Percentiles rank a stretch among this genome's conserved stretches.
Conservation (phyloP, 192 early-diverging fungal species). For the Umbelopsis sp. region DNA sequence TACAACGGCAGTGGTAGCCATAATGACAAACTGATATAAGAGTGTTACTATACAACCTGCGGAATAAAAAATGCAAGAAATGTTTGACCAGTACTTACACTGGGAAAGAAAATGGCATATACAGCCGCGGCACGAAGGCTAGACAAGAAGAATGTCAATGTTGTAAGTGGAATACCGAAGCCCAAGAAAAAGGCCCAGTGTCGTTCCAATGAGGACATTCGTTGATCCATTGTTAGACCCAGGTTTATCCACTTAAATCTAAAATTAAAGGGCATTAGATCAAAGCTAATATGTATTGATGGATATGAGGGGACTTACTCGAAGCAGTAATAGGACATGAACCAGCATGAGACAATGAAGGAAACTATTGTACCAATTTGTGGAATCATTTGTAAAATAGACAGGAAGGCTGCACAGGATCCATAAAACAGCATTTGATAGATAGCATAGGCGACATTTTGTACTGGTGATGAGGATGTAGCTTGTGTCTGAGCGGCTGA, state of each 20-base stretch:
- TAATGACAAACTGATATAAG: constrained; percentile 29
- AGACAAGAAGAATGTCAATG: constrained; percentile 35
- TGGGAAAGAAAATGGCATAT: constrained; percentile 35
- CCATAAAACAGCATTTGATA: constrained; percentile 31
- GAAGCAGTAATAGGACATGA: constrained; percentile 40
- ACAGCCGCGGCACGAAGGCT: constrained; percentile 24
- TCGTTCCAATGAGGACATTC: constrained; percentile 28
- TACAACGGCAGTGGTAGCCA: constrained; percentile 30
- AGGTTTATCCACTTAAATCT: constrained; percentile 35
- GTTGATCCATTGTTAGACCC: constrained; percentile 31
- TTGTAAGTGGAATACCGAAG: constrained; percentile 36
- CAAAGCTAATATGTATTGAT: neutral
- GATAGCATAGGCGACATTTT: constrained; percentile 18
- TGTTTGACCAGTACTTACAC: constrained; percentile 23
- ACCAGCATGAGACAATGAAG: constrained; percentile 24
- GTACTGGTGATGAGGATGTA: constrained; percentile 3
- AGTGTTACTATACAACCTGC: neutral
- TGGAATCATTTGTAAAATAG: constrained; percentile 25
- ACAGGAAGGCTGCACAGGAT: constrained; percentile 24
- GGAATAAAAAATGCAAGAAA: neutral
- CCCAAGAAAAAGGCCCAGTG: constrained; percentile 40
- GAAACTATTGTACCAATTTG: constrained; percentile 18
- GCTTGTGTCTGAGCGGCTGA: constrained; percentile 4
- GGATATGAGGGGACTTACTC: constrained; percentile 25
- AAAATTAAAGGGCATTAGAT: neutral